Base-by-base conservation (phyloP, 345 rosid genomes). In the Brassica nigra region DNA sequence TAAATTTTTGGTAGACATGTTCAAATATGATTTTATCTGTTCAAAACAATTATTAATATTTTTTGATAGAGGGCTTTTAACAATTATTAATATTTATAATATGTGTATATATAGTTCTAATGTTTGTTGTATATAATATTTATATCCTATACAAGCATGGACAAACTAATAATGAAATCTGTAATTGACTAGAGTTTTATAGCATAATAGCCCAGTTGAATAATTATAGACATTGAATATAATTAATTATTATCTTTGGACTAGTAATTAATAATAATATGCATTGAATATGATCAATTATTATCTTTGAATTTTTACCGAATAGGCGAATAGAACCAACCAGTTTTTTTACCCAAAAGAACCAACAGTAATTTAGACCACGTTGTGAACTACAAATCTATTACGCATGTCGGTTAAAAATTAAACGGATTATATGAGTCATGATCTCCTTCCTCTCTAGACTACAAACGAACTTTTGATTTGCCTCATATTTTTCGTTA, bases 401-500 rank as follows among this genome's bases (percentile, higher is more conserved):
- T 58, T 58, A 58, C 30, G 30, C 29, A 58, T 20, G 5, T 44
- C 4, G 36, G 15, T 20, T 52, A 6, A 28, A n/a, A 28, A 15
- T 23, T 15, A 62, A 61, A 27, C 42, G 15, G 59, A 62, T 42
- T 37, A 39, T 23, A 37, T 5, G 7, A 33, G 61, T 15, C 10
- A 15, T 15, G 1, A 7, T 7, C 8, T 57, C 62, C 62, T 57
- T 57, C 29, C 29, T 18, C 12, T 57, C 11, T 57, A 57, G 11
- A 20, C 8, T 3, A 0, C 4, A 55, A 6, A 6, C 23, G 27
- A 55, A 16, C 8, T 54, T 3, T 15, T 54, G 23, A 54, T 15
- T 54, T 54, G 61, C 27, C 62, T 57, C 29, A 57, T 55, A 55
- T 23, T 57, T 57, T 57, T 57, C 0, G n/a, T 28, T 76, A 76